Base-by-base conservation (phyloP, 2,329 filamentous ascomycete species). In the Phyllosticta citriasiana region DNA sequence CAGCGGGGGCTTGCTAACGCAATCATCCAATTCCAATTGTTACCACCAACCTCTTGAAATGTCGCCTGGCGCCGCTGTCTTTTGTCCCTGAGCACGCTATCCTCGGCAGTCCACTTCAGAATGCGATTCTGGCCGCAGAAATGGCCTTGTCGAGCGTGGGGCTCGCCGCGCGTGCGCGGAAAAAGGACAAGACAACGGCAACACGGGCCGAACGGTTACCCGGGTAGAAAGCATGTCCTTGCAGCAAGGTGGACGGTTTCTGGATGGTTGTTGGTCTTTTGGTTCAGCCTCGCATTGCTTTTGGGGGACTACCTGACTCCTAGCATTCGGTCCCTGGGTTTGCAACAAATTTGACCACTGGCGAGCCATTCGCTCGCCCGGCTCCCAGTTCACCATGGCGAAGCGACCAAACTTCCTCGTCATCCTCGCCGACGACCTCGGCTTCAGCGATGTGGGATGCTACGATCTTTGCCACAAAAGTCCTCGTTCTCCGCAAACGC, bases 341-440 rank as follows among this genome's bases (percentile, higher is more conserved):
- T 22, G 33, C 30, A 10, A 40, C 33, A 40, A 40, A 22, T 40
- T 14, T 12, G 9, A 14, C 40, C 40, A 47, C 2, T 2, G 6
- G 40, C 16, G 2, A n/a, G 19, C 7, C 40, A 47, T n/a, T 22
- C 40, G 3, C 35, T 40, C 35, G 2, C 40, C 40, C 14, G n/a
- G 12, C 40, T 47, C 16, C 40, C 2, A 47, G 5, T 22, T 27
- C 53, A 56, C 22, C 10, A 57, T 60, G 53, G 19, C 58, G 14
- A 63, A 59, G 61, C 78, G 79, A 40, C 83, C 83, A 22, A 85
- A 85, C 67, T 85, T 85, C 71, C 79, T 85, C 60, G 75, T 85
- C 65, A 77, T 84, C 63, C 77, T 84, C 53, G 81, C 82, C 30
- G 82, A 84, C 68, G 82, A 84, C 67, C 74, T 84, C n/a, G 82